Conservation (phyloP, 768 basidiomycete species). For the Cyathus striatus region DNA sequence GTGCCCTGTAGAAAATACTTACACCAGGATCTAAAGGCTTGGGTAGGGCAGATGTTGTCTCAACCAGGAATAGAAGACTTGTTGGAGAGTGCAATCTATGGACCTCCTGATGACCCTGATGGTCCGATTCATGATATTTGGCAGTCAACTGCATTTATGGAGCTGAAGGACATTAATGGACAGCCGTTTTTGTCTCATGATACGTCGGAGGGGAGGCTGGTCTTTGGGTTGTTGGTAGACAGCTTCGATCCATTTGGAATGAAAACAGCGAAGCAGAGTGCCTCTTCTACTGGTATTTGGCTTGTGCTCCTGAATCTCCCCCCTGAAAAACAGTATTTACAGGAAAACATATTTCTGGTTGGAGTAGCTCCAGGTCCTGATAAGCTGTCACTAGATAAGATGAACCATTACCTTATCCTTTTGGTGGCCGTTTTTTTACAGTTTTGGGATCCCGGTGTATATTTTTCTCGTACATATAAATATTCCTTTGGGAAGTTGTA, state of each 20-base stretch:
- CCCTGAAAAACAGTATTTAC: constrained; percentile 21
- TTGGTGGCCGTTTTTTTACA: constrained; percentile 29
- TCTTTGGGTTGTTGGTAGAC: constrained; percentile 18
- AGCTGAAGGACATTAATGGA: constrained; percentile 11
- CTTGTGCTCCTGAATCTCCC: constrained; percentile 31
- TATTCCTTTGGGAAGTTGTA: constrained; percentile 17
- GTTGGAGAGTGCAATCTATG: constrained; percentile 9
- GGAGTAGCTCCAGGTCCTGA: constrained; percentile 38
- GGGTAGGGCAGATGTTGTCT: constrained; percentile 19
- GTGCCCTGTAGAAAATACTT: constrained; percentile 10
- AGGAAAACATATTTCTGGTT: constrained; percentile 35
- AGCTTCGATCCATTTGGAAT: constrained; percentile 21
- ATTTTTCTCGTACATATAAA: constrained; percentile 15
- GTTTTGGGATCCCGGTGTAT: constrained; percentile 25
- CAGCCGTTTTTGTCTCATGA: constrained; percentile 14
- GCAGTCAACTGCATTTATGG: constrained; percentile 10
- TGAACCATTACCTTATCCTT: constrained; percentile 27
- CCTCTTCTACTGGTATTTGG: constrained; percentile 18
- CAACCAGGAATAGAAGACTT: constrained; percentile 18
- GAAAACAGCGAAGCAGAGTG: constrained; percentile 17
- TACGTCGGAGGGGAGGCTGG: constrained; percentile 10
- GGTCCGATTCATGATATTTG: constrained; percentile 14
- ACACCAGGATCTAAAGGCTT: constrained; percentile 15
- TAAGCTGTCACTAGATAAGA: constrained; percentile 24
- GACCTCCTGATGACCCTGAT: not conserved